Base-by-base conservation (phyloP, 2,329 filamentous ascomycete species). In the Pseudogymnoascus verrucosus region DNA sequence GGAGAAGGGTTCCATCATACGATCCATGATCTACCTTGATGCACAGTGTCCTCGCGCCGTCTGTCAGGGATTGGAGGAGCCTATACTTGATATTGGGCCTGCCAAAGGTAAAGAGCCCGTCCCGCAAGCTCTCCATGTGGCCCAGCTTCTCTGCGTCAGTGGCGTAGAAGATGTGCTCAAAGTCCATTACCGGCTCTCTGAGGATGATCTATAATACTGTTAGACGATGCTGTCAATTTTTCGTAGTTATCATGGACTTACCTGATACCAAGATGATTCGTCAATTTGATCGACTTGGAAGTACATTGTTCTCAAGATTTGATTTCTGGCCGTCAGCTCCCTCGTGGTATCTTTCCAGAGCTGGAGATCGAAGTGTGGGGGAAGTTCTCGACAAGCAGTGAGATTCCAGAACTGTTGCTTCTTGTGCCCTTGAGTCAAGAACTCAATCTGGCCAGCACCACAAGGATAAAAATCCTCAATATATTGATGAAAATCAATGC, bases 1-100 rank as follows among this genome's bases (percentile, higher is more conserved):
- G 74, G 28, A 77, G 69, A 1, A 76, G 66, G 2, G 75, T 76
- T 1, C 75, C 74, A 63, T 76, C 74, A 66, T 76, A 76, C 11
- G 72, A 63, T 37, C 67, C 73, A 63, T 75, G 73, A 65, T 75
- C 68, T 26, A 75, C 67, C 62, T 76, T 76, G 69, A 69, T 74
- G 47, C 69, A 63, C 3, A 76, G 64, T 26, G 74, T 69, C 23
- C 67, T 44, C 14, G 64, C 65, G 23, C 71, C 68, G 19, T 72
- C 65, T 1, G 60, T 12, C 19, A 69, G 67, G 19, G 64, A 63
- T 34, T 57, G 51, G 21, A 75, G 68, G 36, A 74, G 65, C 21
- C 69, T 66, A 62, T 77, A 77, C 23, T 69, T 69, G 63, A 76
- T 72, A 62, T 75, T 75, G 2, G 76, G 70, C 34, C 67, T 69